These are phyloP conservation scores for Tetraselmis chui DNA, from an alignment of 139 green algal genomes.

Conservation along the genomic window DNA sequence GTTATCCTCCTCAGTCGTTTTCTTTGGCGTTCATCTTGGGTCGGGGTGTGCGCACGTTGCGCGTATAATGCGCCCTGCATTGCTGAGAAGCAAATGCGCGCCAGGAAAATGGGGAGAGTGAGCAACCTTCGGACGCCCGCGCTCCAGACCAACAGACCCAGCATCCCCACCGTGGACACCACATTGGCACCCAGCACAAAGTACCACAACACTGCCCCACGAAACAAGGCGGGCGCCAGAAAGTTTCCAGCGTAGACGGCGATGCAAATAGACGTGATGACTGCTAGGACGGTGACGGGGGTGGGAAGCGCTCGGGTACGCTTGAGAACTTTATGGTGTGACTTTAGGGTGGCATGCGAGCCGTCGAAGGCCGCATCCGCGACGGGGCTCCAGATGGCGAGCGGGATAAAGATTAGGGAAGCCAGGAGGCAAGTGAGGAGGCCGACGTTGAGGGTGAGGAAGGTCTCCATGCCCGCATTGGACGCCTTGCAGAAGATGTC, in stretches of 20 bases:
- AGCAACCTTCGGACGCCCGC: neutral
- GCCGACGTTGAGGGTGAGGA: neutral
- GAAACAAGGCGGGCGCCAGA: neutral
- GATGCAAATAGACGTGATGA: neutral
- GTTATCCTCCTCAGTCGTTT: no score
- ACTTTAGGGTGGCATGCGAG: neutral
- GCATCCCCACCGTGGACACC: neutral
- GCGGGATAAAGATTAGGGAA: neutral
- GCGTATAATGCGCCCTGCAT: no score
- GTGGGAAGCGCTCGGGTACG: neutral
- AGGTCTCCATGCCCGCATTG: neutral
- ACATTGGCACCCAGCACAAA: neutral
- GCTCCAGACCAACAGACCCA: neutral
- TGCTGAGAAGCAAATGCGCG: no score
- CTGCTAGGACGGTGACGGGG: neutral
- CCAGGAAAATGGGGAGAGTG: neutral
- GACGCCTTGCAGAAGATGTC: neutral
- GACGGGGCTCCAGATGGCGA: neutral
- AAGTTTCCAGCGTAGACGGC: neutral
- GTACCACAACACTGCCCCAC: neutral
- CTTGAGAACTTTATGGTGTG: neutral
- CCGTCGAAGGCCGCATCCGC: neutral
- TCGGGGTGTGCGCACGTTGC: no score
- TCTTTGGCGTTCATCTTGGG: no score
- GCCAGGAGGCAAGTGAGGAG: neutral